Conservation (phyloP, 805 yeast species). For the Cyberlindnera bimundalis region DNA sequence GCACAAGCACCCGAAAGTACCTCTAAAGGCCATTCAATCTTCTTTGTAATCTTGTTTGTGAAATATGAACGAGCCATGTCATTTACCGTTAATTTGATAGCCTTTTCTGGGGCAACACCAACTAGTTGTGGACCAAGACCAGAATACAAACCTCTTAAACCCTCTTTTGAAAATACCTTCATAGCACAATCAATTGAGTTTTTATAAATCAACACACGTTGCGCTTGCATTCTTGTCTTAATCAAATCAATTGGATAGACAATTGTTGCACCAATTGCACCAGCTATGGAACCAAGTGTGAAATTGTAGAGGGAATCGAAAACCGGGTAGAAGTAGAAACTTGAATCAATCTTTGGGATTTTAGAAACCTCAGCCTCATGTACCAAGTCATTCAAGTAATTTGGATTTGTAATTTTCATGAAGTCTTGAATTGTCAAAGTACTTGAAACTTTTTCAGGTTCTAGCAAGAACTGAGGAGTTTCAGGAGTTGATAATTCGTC, state of each 20-base stretch:
- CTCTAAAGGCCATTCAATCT: constrained; percentile 58
- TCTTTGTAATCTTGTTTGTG: constrained; percentile 47
- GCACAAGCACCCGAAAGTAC: constrained; percentile 89
- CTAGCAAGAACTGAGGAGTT: constrained; percentile 14
- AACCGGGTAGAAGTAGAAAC: constrained; percentile 51
- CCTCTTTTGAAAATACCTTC: constrained; percentile 75
- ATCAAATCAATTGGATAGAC: constrained; percentile 96
- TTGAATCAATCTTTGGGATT: constrained; percentile 24
- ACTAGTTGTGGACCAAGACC: constrained; percentile 92
- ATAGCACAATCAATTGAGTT: constrained; percentile 84
- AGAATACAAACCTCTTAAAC: constrained; percentile 80
- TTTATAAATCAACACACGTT: constrained; percentile 67
- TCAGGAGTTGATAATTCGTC: constrained; percentile 19
- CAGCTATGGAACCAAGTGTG: constrained; percentile 89
- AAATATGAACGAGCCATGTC: constrained; percentile 79
- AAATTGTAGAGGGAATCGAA: constrained; percentile 88
- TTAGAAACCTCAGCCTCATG: constrained; percentile 18
- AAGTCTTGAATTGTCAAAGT: constrained; percentile 34
- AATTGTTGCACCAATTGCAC: constrained; percentile 96
- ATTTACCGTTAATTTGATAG: constrained; percentile 91
- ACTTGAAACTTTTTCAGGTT: constrained; percentile 9
- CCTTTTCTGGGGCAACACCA: constrained; percentile 98
- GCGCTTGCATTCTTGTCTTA: constrained; percentile 97
- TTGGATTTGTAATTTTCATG: constrained; percentile 39
- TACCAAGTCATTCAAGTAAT: constrained; percentile 30